Evolutionary conservation across 2,329 filamentous ascomycete species (phyloP).

Genomic region (Ophiostoma sp.): DNA sequence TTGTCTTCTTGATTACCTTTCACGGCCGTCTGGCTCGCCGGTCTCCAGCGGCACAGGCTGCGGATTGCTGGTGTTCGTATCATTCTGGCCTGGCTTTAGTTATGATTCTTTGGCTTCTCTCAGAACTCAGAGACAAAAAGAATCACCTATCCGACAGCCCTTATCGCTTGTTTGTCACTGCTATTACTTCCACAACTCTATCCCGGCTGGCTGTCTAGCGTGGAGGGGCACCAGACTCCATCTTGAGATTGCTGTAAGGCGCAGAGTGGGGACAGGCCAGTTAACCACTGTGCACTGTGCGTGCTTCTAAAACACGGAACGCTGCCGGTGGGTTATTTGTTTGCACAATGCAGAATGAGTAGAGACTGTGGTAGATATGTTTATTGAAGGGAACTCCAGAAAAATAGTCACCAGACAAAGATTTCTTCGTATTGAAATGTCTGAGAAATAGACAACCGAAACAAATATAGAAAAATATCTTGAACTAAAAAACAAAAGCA

Average conservation of each 20-base stretch:
- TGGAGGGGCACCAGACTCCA: not conserved
- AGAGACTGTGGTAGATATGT: too few relatives aligned
- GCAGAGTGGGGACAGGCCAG: not conserved
- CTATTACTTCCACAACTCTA: not conserved
- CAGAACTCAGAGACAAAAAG: not conserved
- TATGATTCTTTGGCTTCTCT: not conserved
- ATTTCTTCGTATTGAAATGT: too few relatives aligned
- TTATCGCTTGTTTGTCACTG: not conserved
- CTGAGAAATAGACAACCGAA: too few relatives aligned
- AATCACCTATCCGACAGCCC: not conserved
- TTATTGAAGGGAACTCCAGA: too few relatives aligned
- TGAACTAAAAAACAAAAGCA: too few relatives aligned
- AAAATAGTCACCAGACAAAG: too few relatives aligned
- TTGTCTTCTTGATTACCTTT: not conserved
- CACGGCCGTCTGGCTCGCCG: not conserved
- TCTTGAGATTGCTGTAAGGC: not conserved
- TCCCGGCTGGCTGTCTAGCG: constrained; percentile 1
- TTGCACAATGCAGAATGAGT: too few relatives aligned
- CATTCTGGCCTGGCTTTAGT: not conserved
- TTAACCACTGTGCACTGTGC: too few relatives aligned
- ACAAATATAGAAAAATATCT: too few relatives aligned
- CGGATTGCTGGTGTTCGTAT: not conserved
- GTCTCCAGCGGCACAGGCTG: constrained; percentile 16
- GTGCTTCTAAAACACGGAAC: too few relatives aligned
- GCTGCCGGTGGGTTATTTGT: too few relatives aligned